Percentiles rank a stretch among this genome's conserved stretches.
Conservation (phyloP, 768 basidiomycete genomes). For the Cystofilobasidium ferigula region DNA sequence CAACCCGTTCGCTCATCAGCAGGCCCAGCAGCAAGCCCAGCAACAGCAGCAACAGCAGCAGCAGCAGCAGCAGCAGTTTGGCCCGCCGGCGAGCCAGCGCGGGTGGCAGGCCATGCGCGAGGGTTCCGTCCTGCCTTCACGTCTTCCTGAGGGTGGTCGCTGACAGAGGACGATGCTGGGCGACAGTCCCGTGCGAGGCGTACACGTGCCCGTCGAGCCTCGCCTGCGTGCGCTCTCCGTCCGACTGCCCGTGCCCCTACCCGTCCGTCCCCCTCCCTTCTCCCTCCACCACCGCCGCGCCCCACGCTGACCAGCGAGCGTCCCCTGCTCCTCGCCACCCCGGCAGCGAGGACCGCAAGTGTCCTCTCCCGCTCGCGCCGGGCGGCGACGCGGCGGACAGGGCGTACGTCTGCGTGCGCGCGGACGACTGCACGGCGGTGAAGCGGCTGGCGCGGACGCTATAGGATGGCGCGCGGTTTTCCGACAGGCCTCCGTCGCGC, state of each 20-base stretch:
- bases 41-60: conserved; percentile 18
- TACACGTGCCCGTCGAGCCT: conserved; percentile 9
- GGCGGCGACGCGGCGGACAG: background rate
- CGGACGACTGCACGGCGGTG: conserved; percentile 8
- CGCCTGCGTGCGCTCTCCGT: background rate
- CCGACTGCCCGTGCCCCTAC: conserved; percentile 17
- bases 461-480: background rate
- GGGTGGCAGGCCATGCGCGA: conserved; percentile 12
- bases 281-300: background rate
- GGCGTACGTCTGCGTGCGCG: conserved; percentile 14
- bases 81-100: background rate
- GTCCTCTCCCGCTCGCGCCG: conserved; percentile 6
- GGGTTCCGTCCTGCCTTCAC: background rate
- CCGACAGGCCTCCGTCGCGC: background rate
- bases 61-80: conserved; percentile 9
- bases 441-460: background rate
- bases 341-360: conserved; percentile 11
- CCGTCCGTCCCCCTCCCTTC: background rate
- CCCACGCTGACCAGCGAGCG: background rate
- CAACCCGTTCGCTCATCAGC: conserved; percentile 15
- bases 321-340: background rate
- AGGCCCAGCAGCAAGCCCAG: conserved; percentile 13
- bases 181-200: conserved; percentile 11
- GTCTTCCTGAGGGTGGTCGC: too few relatives aligned
- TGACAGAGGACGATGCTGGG: too few relatives aligned